A percentile compares a stretch with the other conserved stretches of the same genome.
phyloP scores from a whole-genome alignment of 73 alveolate species.

The Paramecium biaurelia region DNA sequence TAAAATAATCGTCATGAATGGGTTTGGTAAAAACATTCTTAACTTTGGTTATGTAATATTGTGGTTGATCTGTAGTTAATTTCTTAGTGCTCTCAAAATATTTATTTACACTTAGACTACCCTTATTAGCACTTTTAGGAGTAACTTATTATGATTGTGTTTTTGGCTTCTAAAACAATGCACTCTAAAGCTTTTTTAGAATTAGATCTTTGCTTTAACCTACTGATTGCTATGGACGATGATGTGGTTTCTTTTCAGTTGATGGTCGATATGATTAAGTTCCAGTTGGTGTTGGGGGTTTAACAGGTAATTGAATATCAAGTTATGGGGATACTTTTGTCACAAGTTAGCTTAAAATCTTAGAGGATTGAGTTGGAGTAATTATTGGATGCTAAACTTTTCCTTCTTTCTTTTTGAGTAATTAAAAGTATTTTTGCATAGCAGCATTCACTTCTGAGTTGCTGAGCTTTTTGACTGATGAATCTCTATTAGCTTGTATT shows the following conservation, averaged over 20 bases:
- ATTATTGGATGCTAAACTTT: background rate
- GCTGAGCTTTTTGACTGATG: background rate
- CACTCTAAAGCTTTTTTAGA: background rate
- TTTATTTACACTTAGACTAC: background rate
- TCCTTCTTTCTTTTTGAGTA: background rate
- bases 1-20: background rate
- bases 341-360: background rate
- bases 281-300: conserved; percentile 53
- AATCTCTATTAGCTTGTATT: background rate
- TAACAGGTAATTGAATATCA: background rate
- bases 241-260: background rate
- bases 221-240: background rate
- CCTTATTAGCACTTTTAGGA: background rate
- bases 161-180: conserved; percentile 11
- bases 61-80: background rate
- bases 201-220: background rate
- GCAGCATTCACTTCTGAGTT: conserved; percentile 14
- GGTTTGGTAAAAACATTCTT: background rate
- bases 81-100: conserved; percentile 17
- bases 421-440: conserved; percentile 25
- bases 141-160: conserved; percentile 7
- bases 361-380: background rate
- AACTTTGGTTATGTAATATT: background rate
- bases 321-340: conserved; percentile 5
- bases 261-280: conserved; percentile 30